phyloP scores from a whole-genome alignment of 352 stramenopile species.

The Plasmopara halstedii region DNA sequence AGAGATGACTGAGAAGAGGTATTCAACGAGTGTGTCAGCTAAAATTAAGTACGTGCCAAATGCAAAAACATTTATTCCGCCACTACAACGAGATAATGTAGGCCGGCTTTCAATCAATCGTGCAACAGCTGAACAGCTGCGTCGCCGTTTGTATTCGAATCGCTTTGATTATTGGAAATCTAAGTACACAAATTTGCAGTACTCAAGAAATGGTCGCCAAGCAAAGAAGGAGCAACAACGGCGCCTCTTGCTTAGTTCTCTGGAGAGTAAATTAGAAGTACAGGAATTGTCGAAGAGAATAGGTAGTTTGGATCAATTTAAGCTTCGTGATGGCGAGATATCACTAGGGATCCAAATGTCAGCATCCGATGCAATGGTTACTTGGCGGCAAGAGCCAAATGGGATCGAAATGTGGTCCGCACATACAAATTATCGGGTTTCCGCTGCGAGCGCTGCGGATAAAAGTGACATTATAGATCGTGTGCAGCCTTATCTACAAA shows the following conservation, averaged over 20 bases:
- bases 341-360: slow-evolving; percentile 39
- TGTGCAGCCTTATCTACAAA: slow-evolving; percentile 34
- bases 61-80: slow-evolving; percentile 28
- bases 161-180: slow-evolving; percentile 40
- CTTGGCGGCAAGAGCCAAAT: slow-evolving; percentile 29
- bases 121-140: slow-evolving; percentile 30
- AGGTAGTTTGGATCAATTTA: slow-evolving; percentile 5
- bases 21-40: slow-evolving; percentile 7
- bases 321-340: slow-evolving; percentile 36
- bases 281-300: slow-evolving; percentile 11
- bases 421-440: slow-evolving; percentile 10
- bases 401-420: slow-evolving; percentile 22
- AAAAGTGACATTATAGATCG: slow-evolving; percentile 30
- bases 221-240: slow-evolving; percentile 32
- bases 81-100: slow-evolving; percentile 3
- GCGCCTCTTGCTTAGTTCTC: slow-evolving; percentile 37
- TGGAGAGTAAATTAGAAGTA: slow-evolving; percentile 26
- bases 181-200: slow-evolving; percentile 32
- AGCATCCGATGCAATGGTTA: slow-evolving; percentile 39
- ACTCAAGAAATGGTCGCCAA: slow-evolving; percentile 24
- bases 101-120: slow-evolving; percentile 27
- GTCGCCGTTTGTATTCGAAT: slow-evolving; percentile 27
- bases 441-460: slow-evolving; percentile 20
- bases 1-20: slow-evolving; percentile 14
- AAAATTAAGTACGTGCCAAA: slow-evolving; percentile 33